A percentile compares a stretch with the other conserved stretches of the same genome.
Conservation (phyloP, 2,329 filamentous ascomycete species). For the Penicillium italicum region DNA sequence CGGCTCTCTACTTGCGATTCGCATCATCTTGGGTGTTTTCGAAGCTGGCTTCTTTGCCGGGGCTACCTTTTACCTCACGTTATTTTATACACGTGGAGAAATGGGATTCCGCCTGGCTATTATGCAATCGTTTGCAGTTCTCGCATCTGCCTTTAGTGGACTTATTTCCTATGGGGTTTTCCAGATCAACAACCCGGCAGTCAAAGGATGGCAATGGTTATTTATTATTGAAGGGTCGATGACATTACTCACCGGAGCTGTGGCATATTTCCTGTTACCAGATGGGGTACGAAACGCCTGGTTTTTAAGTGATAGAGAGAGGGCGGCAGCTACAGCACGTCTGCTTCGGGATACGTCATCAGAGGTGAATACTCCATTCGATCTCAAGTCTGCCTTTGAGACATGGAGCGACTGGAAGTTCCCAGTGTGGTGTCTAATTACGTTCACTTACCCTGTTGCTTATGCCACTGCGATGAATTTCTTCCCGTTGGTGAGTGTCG, state of each 20-base stretch:
- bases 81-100: slow-evolving; percentile 45
- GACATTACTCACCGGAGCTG: slow-evolving; percentile 29
- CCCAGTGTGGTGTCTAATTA: slow-evolving; percentile 45
- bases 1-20: slow-evolving; percentile 47
- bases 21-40: slow-evolving; percentile 41
- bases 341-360: slow-evolving; percentile 47
- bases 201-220: slow-evolving; percentile 49
- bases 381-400: slow-evolving; percentile 41
- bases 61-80: slow-evolving; percentile 53
- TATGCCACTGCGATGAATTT: slow-evolving; percentile 48
- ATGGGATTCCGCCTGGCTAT: slow-evolving; percentile 46
- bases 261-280: slow-evolving; percentile 37
- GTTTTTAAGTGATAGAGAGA: slow-evolving; percentile 39
- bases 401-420: slow-evolving; percentile 46
- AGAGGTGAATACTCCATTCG: slow-evolving; percentile 38
- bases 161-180: slow-evolving; percentile 44
- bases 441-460: slow-evolving; percentile 49
- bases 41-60: slow-evolving; percentile 57
- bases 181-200: slow-evolving; percentile 46
- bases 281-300: slow-evolving; percentile 35
- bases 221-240: slow-evolving; percentile 43
- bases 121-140: slow-evolving; percentile 44
- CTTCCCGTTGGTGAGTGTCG: slow-evolving; percentile 39
- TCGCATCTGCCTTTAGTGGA: slow-evolving; percentile 43
- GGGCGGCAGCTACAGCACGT: slow-evolving; percentile 42